These are phyloP conservation scores for Westerdykella aurantiaca DNA, from an alignment of 2,329 filamentous ascomycete species.

Conservation along the genomic window DNA sequence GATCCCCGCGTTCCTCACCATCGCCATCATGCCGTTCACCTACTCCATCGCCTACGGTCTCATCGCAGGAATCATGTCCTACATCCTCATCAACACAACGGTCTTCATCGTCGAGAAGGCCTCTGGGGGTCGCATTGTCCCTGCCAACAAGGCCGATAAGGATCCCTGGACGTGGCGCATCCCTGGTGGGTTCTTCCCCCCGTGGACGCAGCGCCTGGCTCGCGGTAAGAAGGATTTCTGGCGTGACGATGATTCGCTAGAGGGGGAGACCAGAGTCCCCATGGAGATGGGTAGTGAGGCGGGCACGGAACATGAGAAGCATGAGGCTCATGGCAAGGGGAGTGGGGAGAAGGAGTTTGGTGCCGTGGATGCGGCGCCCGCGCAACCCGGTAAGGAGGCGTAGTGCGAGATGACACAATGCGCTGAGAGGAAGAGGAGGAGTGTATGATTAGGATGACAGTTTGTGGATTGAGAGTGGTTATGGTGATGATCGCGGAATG, in stretches of 20 bases:
- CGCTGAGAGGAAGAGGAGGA: too few relatives aligned
- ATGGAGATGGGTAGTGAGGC: constrained; percentile 13
- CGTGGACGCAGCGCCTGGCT: constrained; percentile 61
- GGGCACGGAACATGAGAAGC: not conserved
- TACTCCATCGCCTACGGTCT: constrained; percentile 85
- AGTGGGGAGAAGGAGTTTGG: not conserved
- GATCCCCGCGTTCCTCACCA: constrained; percentile 76
- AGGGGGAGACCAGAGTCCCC: constrained; percentile 13
- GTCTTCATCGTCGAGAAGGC: constrained; percentile 64
- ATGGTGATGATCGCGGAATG: too few relatives aligned
- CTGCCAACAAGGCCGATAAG: constrained; percentile 68
- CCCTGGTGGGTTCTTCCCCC: constrained; percentile 67
- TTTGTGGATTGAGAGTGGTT: too few relatives aligned
- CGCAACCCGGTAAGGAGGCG: too few relatives aligned
- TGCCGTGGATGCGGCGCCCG: not conserved
- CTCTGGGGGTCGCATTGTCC: constrained; percentile 64
- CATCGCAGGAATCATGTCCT: constrained; percentile 72
- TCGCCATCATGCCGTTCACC: constrained; percentile 82
- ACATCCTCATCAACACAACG: constrained; percentile 66
- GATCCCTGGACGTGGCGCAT: constrained; percentile 77
- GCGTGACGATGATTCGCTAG: constrained; percentile 31
- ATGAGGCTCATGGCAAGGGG: too few relatives aligned
- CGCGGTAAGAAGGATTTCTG: constrained; percentile 71
- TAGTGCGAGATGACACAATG: too few relatives aligned
- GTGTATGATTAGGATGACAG: too few relatives aligned